These are phyloP conservation scores for Carex parvula DNA, from an alignment of 176 grass and related monocot genomes.

Conservation along the genomic window DNA sequence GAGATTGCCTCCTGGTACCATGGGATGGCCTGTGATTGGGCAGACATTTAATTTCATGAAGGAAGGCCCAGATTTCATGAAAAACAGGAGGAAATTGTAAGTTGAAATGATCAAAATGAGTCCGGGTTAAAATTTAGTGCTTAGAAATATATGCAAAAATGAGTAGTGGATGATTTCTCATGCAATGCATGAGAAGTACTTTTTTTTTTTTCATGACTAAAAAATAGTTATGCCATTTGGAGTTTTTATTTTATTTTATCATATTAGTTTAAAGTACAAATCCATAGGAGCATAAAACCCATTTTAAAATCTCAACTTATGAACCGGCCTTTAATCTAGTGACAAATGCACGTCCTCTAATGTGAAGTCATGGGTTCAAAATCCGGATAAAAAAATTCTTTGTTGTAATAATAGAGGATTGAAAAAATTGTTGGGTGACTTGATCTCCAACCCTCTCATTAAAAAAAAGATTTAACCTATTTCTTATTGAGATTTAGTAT, in stretches of 20 bases:
- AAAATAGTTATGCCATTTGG: background rate
- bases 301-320: no score
- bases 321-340: no score
- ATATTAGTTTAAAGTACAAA: background rate
- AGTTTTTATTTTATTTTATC: background rate
- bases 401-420: no score
- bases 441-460: no score
- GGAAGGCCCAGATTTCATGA: slow-evolving; percentile 66
- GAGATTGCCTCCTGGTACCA: slow-evolving; percentile 68
- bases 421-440: no score
- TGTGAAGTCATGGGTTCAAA: no score
- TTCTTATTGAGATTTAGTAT: no score
- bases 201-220: background rate
- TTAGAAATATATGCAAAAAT: background rate
- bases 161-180: background rate
- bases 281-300: no score
- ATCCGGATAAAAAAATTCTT: no score
- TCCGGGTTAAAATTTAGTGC: background rate
- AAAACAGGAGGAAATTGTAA: slow-evolving; percentile 48
- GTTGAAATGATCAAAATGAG: background rate
- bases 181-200: background rate
- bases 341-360: no score
- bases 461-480: no score
- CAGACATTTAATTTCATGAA: slow-evolving; percentile 81
- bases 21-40: slow-evolving; percentile 79